Percentiles rank a stretch among this genome's conserved stretches.
Evolutionary conservation across 2,329 filamentous ascomycete genomes (phyloP).

Genomic region (Polychaeton citri): DNA sequence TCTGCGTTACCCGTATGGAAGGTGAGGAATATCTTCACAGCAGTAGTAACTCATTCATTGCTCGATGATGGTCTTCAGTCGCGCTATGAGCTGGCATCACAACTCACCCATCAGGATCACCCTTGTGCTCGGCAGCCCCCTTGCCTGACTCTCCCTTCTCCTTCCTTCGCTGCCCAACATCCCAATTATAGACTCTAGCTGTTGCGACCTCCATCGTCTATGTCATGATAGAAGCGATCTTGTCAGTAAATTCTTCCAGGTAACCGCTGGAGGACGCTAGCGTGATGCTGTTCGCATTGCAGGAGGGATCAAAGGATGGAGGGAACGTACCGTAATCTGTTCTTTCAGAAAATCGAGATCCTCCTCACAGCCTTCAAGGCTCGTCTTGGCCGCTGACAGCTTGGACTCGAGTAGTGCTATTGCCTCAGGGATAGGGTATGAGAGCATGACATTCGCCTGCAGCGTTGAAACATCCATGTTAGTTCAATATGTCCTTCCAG

Average conservation of each 20-base stretch:
- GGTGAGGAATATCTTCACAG: too few relatives aligned
- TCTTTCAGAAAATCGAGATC: conserved; percentile 91
- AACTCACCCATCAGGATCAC: background rate
- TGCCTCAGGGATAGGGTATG: conserved; percentile 83
- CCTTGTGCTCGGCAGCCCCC: conserved; percentile 1
- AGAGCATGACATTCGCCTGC: conserved; percentile 91
- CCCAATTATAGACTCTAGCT: conserved; percentile 98
- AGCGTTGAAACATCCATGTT: background rate
- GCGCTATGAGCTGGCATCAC: too few relatives aligned
- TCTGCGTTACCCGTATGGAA: too few relatives aligned
- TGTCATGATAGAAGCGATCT: conserved; percentile 4
- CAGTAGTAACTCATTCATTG: too few relatives aligned
- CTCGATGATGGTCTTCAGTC: too few relatives aligned
- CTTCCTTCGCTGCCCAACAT: conserved; percentile 88
- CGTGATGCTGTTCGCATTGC: background rate
- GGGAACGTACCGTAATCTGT: conserved; percentile 73
- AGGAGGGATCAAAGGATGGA: conserved; percentile 2
- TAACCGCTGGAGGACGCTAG: too few relatives aligned
- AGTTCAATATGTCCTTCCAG: background rate
- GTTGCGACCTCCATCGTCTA: conserved; percentile 94
- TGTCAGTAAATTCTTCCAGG: conserved; percentile 6
- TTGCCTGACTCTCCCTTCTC: conserved; percentile 50
- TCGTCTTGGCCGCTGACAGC: conserved; percentile 64
- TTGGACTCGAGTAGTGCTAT: conserved; percentile 66
- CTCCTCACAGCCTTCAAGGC: conserved; percentile 80